A percentile compares a stretch with the other conserved stretches of the same genome.
These are phyloP conservation scores for Apodospora peruviana DNA, from an alignment of 495 filamentous ascomycete genomes.

Conservation along the genomic window DNA sequence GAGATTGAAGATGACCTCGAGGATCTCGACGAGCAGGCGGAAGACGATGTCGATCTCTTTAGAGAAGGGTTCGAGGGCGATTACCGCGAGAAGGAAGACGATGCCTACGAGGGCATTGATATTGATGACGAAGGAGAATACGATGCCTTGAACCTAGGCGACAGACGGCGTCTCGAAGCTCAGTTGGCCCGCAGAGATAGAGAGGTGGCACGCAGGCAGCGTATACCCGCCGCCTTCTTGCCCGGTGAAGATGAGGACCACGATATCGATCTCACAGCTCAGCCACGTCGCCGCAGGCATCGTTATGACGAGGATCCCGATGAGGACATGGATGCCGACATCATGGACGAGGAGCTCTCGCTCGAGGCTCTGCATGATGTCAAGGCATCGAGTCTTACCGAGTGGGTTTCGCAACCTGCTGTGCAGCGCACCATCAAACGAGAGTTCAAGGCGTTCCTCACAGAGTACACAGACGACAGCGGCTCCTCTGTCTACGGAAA, in stretches of 20 bases:
- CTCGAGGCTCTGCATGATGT: constrained; percentile 89
- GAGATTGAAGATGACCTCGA: constrained; percentile 72
- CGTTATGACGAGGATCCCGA: constrained; percentile 92
- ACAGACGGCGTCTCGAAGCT: constrained; percentile 78
- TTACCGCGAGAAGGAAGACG: constrained; percentile 57
- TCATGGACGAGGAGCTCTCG: constrained; percentile 90
- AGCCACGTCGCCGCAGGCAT: constrained; percentile 72
- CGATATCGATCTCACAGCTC: constrained; percentile 73
- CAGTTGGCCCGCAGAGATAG: constrained; percentile 79
- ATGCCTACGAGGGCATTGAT: constrained; percentile 41
- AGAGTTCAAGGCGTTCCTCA: constrained; percentile 96
- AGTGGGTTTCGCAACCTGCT: constrained; percentile 88
- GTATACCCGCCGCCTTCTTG: constrained; percentile 79
- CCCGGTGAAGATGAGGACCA: constrained; percentile 85
- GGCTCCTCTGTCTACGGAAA: constrained; percentile 91
- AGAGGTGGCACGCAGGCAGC: constrained; percentile 65
- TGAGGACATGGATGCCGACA: constrained; percentile 83
- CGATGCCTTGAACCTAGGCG: constrained; percentile 68
- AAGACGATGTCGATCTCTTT: constrained; percentile 95
- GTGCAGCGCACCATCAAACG: constrained; percentile 90
- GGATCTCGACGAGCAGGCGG: constrained; percentile 92
- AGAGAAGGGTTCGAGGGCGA: constrained; percentile 84
- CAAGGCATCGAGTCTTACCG: constrained; percentile 85
- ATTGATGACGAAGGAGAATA: constrained; percentile 59
- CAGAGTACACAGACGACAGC: constrained; percentile 84